Conservation (phyloP, 352 stramenopile genomes). For the Labyrinthula sp. region DNA sequence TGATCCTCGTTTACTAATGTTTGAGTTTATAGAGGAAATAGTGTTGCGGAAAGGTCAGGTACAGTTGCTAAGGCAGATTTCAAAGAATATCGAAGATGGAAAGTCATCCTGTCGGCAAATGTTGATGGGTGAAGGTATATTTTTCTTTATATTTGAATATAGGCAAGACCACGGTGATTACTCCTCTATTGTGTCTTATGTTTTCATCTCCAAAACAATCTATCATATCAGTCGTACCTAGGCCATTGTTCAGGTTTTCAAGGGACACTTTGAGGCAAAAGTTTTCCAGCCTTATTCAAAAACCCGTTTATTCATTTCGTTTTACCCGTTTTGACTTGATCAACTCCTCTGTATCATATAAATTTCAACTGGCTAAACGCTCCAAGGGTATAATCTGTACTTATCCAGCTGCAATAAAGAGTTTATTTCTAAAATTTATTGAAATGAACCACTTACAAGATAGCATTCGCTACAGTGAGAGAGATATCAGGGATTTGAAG, state of each 20-base stretch:
- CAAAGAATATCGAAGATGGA: constrained; percentile 51
- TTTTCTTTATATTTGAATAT: too few relatives aligned
- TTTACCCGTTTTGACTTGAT: constrained; percentile 60
- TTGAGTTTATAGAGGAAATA: constrained; percentile 97
- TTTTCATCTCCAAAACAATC: constrained; percentile 78
- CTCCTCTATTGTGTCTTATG: constrained; percentile 87
- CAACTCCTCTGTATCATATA: constrained; percentile 3
- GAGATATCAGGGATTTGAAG: too few relatives aligned
- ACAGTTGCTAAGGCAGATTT: constrained; percentile 95
- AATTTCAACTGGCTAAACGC: constrained; percentile 41
- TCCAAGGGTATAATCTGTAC: constrained; percentile 86
- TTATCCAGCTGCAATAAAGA: constrained; percentile 94
- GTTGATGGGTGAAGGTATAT: constrained; percentile 99
- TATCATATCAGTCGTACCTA: constrained; percentile 85
- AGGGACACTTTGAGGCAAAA: constrained; percentile 82
- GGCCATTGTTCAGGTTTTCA: constrained; percentile 91
- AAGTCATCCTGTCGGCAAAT: constrained; percentile 76
- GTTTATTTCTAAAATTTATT: constrained; percentile 94
- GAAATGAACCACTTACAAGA: constrained; percentile 46
- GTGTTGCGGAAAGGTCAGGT: constrained; percentile 89
- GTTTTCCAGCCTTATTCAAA: constrained; percentile 88
- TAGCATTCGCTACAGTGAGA: too few relatives aligned
- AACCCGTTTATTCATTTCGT: constrained; percentile 94
- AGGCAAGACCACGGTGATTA: constrained; percentile 97
- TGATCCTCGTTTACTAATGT: constrained; percentile 90